Conservation (phyloP, 805 yeast genomes). For the Zygosaccharomyces bailii region DNA sequence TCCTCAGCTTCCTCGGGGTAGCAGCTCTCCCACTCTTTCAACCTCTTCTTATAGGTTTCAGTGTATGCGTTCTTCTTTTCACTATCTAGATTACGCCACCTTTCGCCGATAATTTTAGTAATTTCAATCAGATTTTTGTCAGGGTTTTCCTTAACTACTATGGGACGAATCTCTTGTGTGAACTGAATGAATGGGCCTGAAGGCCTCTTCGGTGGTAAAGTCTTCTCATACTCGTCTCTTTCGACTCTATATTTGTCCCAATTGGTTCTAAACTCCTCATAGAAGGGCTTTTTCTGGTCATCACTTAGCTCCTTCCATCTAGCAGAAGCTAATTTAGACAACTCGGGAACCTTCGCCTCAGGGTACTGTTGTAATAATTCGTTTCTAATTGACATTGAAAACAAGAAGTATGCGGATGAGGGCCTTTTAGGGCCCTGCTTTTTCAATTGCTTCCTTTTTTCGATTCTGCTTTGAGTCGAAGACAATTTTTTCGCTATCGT, state of each 20-base stretch:
- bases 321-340: conserved; percentile 72
- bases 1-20: conserved; percentile 33
- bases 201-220: conserved; percentile 39
- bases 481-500: conserved; percentile 33
- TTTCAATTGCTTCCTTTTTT: conserved; percentile 35
- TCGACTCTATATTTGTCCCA: conserved; percentile 37
- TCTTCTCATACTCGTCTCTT: conserved; percentile 36
- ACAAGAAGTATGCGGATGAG: conserved; percentile 38
- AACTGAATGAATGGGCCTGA: conserved; percentile 38
- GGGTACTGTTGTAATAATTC: conserved; percentile 33
- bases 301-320: conserved; percentile 81
- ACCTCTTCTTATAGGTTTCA: conserved; percentile 36
- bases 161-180: conserved; percentile 36
- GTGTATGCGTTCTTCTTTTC: conserved; percentile 33
- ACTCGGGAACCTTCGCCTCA: conserved; percentile 38
- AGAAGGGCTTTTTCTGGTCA: conserved; percentile 77
- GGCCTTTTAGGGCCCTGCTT: conserved; percentile 40
- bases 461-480: conserved; percentile 37
- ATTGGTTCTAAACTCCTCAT: conserved; percentile 44
- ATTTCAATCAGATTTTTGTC: conserved; percentile 36
- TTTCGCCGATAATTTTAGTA: conserved; percentile 32
- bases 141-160: conserved; percentile 33
- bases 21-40: conserved; percentile 40
- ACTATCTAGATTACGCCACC: conserved; percentile 33
- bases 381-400: conserved; percentile 35